Conservation (phyloP, 164 flowering plant species). For the Protea cynaroides region DNA sequence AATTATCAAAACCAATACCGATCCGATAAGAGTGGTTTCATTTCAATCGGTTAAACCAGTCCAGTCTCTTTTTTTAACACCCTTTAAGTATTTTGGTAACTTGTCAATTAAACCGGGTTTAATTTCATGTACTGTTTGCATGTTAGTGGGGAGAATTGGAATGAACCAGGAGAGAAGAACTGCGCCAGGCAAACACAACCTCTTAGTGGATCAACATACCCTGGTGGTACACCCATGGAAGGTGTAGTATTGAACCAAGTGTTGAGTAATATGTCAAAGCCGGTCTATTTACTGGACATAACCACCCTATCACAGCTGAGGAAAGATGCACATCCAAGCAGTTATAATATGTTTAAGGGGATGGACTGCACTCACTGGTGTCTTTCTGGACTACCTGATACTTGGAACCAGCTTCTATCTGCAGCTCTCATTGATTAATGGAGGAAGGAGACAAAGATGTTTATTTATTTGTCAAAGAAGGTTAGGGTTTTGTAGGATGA, state of each 20-base stretch:
- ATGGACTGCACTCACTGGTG: slow-evolving; percentile 75
- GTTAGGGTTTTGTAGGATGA: too few relatives aligned
- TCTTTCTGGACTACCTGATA: slow-evolving; percentile 53
- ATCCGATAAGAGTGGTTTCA: too few relatives aligned
- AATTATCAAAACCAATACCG: too few relatives aligned
- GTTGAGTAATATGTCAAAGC: slow-evolving; percentile 23
- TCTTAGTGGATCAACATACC: slow-evolving; percentile 35
- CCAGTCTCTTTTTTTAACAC: too few relatives aligned
- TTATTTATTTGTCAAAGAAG: too few relatives aligned
- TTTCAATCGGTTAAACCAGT: not conserved
- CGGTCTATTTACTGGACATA: slow-evolving; percentile 40
- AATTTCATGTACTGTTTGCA: not conserved
- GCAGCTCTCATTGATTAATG: slow-evolving; percentile 18
- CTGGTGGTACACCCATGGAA: slow-evolving; percentile 33
- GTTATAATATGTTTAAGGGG: slow-evolving; percentile 24
- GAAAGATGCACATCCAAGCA: slow-evolving; percentile 55
- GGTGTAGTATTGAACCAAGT: slow-evolving; percentile 30
- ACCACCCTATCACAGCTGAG: slow-evolving; percentile 51
- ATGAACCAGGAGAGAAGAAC: slow-evolving; percentile 25
- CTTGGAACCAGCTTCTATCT: slow-evolving; percentile 49
- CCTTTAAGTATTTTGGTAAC: too few relatives aligned
- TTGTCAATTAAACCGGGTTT: too few relatives aligned
- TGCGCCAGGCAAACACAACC: slow-evolving; percentile 39
- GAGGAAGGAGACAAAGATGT: not conserved
- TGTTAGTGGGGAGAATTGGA: slow-evolving; percentile 50